These are phyloP conservation scores for Tremella fuciformis DNA, from an alignment of 768 basidiomycete species.

Conservation along the genomic window DNA sequence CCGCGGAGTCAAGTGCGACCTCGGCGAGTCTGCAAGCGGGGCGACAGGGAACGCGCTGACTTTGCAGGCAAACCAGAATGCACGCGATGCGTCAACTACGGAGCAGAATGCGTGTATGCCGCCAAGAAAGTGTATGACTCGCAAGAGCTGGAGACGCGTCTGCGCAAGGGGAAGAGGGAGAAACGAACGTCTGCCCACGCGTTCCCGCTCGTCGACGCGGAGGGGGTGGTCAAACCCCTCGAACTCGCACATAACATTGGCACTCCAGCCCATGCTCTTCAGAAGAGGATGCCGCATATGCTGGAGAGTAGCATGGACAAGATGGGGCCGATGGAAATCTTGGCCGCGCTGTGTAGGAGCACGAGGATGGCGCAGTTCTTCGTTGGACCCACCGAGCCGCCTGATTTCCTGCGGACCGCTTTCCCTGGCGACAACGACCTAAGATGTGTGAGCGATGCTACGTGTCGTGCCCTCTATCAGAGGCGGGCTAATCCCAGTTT, in stretches of 20 bases:
- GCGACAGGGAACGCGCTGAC: background rate
- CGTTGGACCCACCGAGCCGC: constrained; percentile 24
- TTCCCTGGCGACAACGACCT: constrained; percentile 16
- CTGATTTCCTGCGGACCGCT: constrained; percentile 23
- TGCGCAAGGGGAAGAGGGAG: constrained; percentile 15
- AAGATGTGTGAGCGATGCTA: constrained; percentile 14
- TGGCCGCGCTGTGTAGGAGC: constrained; percentile 27
- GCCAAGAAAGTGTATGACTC: constrained; percentile 28
- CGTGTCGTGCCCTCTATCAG: too few relatives aligned
- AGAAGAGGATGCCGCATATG: constrained; percentile 2
- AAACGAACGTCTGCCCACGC: background rate
- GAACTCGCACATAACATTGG: background rate
- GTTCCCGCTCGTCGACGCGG: background rate
- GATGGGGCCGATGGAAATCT: constrained; percentile 24
- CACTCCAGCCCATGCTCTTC: background rate
- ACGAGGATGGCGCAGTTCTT: constrained; percentile 31
- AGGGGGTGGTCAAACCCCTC: background rate
- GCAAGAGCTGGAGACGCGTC: constrained; percentile 12
- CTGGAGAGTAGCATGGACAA: background rate
- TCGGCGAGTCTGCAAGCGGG: constrained; percentile 14
- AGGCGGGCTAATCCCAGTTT: constrained; percentile 15
- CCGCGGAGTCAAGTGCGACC: constrained; percentile 25
- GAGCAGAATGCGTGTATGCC: constrained; percentile 29
- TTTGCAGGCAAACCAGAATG: constrained; percentile 17
- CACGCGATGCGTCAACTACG: constrained; percentile 21